Evolutionary conservation across 768 basidiomycete species (phyloP).

Genomic region (Amanita inopinata): DNA sequence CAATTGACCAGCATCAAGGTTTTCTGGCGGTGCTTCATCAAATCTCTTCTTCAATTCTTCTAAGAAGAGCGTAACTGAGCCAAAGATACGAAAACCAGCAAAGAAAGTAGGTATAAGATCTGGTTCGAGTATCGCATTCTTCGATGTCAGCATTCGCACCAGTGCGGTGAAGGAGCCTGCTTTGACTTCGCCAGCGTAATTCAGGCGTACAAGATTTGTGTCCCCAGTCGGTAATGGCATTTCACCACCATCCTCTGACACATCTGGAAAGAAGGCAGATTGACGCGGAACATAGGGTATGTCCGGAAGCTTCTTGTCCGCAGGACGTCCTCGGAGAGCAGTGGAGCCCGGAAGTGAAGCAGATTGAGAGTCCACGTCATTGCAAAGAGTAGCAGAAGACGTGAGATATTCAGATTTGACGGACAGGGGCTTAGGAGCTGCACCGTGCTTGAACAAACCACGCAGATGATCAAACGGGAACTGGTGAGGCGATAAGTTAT

Average conservation of each 20-base stretch:
- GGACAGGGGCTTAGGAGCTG: not conserved
- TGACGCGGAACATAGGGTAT: constrained; percentile 17
- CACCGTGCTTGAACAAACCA: not conserved
- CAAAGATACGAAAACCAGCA: constrained; percentile 64
- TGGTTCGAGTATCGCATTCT: constrained; percentile 27
- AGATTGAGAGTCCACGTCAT: constrained; percentile 16
- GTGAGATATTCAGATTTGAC: not conserved
- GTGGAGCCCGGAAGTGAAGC: constrained; percentile 15
- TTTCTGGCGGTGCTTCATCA: constrained; percentile 23
- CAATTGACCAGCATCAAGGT: constrained; percentile 22
- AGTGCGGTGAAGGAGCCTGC: constrained; percentile 29
- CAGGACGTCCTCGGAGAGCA: constrained; percentile 14
- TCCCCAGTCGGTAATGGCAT: constrained; percentile 20
- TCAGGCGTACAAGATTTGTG: constrained; percentile 15
- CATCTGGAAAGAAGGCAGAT: constrained; percentile 18
- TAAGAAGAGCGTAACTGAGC: constrained; percentile 37
- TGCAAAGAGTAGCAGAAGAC: not conserved
- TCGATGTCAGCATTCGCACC: constrained; percentile 33
- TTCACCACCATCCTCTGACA: constrained; percentile 17
- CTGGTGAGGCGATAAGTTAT: not conserved
- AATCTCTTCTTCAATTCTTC: constrained; percentile 36
- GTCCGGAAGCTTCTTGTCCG: constrained; percentile 17
- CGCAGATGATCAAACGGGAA: not conserved
- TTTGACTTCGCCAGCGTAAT: constrained; percentile 19
- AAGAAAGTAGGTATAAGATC: constrained; percentile 49